A percentile compares a stretch with the other conserved stretches of the same genome.
These are phyloP conservation scores for Phialophora tarda DNA, from an alignment of 2,329 filamentous ascomycete genomes.

Conservation along the genomic window DNA sequence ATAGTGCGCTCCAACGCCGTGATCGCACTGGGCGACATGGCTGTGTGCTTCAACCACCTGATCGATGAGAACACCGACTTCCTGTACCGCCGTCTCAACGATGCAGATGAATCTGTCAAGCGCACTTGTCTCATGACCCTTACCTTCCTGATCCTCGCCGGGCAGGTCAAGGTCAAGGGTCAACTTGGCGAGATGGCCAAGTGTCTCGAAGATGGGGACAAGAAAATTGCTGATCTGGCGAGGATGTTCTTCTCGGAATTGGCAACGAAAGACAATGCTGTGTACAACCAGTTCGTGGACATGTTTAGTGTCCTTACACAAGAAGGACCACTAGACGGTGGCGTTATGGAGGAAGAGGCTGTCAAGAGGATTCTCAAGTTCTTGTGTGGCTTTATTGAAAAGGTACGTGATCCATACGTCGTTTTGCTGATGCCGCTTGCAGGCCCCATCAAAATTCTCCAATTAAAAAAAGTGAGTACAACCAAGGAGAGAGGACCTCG, in stretches of 20 bases:
- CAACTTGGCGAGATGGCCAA: slow-evolving; percentile 99
- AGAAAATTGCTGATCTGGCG: slow-evolving; percentile 88
- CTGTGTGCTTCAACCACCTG: slow-evolving; percentile 98
- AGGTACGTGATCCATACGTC: slow-evolving; percentile 64
- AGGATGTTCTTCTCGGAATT: slow-evolving; percentile 99
- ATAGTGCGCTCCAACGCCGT: slow-evolving; percentile 95
- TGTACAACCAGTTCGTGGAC: slow-evolving; percentile 99
- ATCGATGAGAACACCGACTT: slow-evolving; percentile 99
- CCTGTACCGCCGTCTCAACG: slow-evolving; percentile 89
- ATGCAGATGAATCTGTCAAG: slow-evolving; percentile 87
- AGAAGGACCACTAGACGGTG: slow-evolving; percentile 66
- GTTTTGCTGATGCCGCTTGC: not conserved
- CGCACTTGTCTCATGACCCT: slow-evolving; percentile 97
- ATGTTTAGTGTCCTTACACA: slow-evolving; percentile 95
- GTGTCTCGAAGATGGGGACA: slow-evolving; percentile 95
- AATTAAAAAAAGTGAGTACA: too few relatives aligned
- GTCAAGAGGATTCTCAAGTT: slow-evolving; percentile 90
- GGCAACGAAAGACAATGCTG: slow-evolving; percentile 96
- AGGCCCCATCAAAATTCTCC: too few relatives aligned
- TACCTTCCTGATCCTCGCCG: slow-evolving; percentile 94
- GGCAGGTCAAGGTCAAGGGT: slow-evolving; percentile 99
- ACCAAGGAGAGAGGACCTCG: too few relatives aligned
- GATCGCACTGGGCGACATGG: slow-evolving; percentile 97
- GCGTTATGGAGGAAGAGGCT: slow-evolving; percentile 71
- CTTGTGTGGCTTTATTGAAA: slow-evolving; percentile 93